A percentile compares a stretch with the other conserved stretches of the same genome.
Conservation (phyloP, 2,329 filamentous ascomycete genomes). For the Teratosphaeria nubilosa region DNA sequence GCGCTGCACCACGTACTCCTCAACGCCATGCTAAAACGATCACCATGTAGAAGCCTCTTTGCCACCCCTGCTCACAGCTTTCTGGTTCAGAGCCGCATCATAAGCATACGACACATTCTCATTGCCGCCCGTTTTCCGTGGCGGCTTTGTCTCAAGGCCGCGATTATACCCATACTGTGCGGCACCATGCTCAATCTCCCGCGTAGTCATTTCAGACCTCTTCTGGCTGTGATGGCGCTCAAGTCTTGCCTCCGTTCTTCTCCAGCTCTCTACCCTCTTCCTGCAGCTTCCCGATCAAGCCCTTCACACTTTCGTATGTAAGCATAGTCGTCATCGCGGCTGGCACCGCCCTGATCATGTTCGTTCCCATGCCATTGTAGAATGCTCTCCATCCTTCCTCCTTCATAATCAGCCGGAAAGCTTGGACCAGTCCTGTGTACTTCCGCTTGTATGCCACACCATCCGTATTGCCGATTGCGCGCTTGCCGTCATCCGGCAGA, state of each 20-base stretch:
- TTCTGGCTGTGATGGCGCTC: neutral
- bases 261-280: conserved; percentile 35
- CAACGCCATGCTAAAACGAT: conserved; percentile 2
- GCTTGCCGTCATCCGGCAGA: conserved; percentile 27
- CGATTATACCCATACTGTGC: no score
- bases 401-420: conserved; percentile 70
- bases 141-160: no score
- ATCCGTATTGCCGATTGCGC: conserved; percentile 35
- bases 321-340: conserved; percentile 96
- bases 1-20: neutral
- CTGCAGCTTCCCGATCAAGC: conserved; percentile 44
- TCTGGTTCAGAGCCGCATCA: neutral
- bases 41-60: neutral
- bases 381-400: conserved; percentile 97
- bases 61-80: neutral
- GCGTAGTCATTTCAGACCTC: neutral
- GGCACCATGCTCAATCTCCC: neutral
- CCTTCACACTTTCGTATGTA: conserved; percentile 75
- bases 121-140: no score
- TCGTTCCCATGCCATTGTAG: conserved; percentile 94
- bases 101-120: neutral
- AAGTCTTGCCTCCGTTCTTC: conserved; percentile 2
- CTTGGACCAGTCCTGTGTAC: conserved; percentile 72
- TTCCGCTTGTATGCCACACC: conserved; percentile 44
- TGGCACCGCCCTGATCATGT: conserved; percentile 91